These are phyloP conservation scores for Darksidea phi DNA, from an alignment of 495 filamentous ascomycete species.

Conservation along the genomic window DNA sequence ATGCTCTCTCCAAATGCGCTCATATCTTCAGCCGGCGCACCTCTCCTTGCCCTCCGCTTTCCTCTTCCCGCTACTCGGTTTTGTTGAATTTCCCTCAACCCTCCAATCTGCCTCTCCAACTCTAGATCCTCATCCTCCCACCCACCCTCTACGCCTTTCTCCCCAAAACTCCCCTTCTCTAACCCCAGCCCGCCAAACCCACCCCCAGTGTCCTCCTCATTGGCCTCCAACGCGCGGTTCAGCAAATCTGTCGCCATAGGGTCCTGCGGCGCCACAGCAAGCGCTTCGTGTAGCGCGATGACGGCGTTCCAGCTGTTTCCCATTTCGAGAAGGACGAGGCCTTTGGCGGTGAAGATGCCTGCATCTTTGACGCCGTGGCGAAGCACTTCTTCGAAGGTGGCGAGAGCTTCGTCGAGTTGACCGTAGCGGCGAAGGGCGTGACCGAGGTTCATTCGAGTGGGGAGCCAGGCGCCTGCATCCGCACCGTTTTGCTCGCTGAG, in stretches of 20 bases:
- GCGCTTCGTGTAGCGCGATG: slow-evolving; percentile 46
- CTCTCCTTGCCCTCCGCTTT: slow-evolving; percentile 15
- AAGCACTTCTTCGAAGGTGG: slow-evolving; percentile 63
- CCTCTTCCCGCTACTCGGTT: slow-evolving; percentile 24
- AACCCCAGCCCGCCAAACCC: slow-evolving; percentile 6
- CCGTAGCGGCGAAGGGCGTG: slow-evolving; percentile 78
- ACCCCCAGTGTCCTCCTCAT: slow-evolving; percentile 25
- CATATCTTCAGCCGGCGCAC: slow-evolving; percentile 15
- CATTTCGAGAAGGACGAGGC: slow-evolving; percentile 47
- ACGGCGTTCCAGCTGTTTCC: slow-evolving; percentile 44
- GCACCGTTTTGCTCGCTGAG: slow-evolving; percentile 77
- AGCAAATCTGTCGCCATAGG: slow-evolving; percentile 47
- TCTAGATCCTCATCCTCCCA: slow-evolving; percentile 34
- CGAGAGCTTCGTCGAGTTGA: slow-evolving; percentile 46
- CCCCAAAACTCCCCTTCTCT: not conserved
- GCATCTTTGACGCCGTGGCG: slow-evolving; percentile 70
- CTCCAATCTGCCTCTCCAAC: slow-evolving; percentile 33
- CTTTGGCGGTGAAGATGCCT: slow-evolving; percentile 62
- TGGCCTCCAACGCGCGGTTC: slow-evolving; percentile 40
- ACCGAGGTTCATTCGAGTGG: slow-evolving; percentile 82
- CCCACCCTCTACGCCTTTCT: slow-evolving; percentile 19
- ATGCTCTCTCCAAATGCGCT: slow-evolving; percentile 33
- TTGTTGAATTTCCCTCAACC: slow-evolving; percentile 28
- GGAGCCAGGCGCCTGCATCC: slow-evolving; percentile 80
- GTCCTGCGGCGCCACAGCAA: slow-evolving; percentile 47